These are phyloP conservation scores for Globisporangium abappressorium DNA, from an alignment of 352 stramenopile species.

Conservation along the genomic window DNA sequence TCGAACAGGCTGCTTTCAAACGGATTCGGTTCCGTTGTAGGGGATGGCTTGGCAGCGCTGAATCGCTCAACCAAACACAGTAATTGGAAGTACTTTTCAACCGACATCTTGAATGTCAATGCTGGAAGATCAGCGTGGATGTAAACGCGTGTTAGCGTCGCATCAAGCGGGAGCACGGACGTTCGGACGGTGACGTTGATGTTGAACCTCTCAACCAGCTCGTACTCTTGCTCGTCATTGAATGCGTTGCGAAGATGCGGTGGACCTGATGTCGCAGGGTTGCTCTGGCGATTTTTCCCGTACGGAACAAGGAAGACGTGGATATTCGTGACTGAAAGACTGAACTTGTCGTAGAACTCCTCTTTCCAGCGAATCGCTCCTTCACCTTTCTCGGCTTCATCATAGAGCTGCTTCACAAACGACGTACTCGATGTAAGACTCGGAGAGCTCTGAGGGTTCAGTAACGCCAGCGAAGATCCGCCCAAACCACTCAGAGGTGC, in stretches of 20 bases:
- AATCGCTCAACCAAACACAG: conserved; percentile 60
- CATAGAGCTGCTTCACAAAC: conserved; percentile 84
- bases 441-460: conserved; percentile 41
- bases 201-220: conserved; percentile 82
- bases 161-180: conserved; percentile 81
- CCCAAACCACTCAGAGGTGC: conserved; percentile 27
- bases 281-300: conserved; percentile 31
- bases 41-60: conserved; percentile 22
- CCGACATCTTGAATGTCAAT: conserved; percentile 81
- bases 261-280: conserved; percentile 21
- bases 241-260: conserved; percentile 40
- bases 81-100: conserved; percentile 83
- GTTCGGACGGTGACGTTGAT: conserved; percentile 85
- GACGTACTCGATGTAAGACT: conserved; percentile 55
- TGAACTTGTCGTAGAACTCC: conserved; percentile 91
- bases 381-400: conserved; percentile 83
- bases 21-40: conserved; percentile 10
- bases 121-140: conserved; percentile 80
- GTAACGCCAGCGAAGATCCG: conserved; percentile 37
- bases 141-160: conserved; percentile 80
- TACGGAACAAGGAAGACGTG: conserved; percentile 81
- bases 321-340: conserved; percentile 76
- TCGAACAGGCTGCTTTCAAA: conserved; percentile 19
- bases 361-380: conserved; percentile 87
- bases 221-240: conserved; percentile 61